Evolutionary conservation across 129 eudicot genomes (phyloP), one percentile per base, ranked within the genome.

Genomic region (Sambucus nigra): DNA sequence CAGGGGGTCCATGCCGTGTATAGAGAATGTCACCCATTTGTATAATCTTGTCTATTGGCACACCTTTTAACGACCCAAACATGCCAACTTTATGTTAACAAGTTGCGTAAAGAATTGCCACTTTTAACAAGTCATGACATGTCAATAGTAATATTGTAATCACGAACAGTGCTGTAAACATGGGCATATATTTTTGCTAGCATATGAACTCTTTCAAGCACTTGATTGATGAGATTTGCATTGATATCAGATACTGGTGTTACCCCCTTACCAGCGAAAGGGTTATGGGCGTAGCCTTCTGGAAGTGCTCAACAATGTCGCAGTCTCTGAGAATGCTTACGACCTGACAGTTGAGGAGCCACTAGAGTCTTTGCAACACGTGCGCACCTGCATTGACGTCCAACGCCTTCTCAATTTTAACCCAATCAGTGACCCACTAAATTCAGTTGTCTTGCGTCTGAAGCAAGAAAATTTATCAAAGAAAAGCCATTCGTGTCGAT

Each of bases 311-410:
- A 71, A 78, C 68, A 22, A 51, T 27, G 65, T 92, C 48, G 96
- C 86, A 21, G 66, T 80, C 26, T 44, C 89, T 0, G 84, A 77
- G 7, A 55, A 80, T 55, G 76, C 78, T 27, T 80, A 82, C 51
- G 99, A 86, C 47, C 65, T 92, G 22, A 72, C 99, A 21, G 61
- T 86, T 26, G 99, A 92, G 77, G 99, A 92, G 68, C 99, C 99
- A 24, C 75, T 76, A 24, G 99, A 86, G 7, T 72, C 94, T 26
- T 79, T 92, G 56, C 99, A 92, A 64, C 96, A 72, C 21, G 80
- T 86, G 29, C 71, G 99, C 32, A 72, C 88, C 50, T 74, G 72
- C 51, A 75, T 84, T 20, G 95, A 89, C 41, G 55, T 89, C 24
- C 83, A 79, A 2, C 94, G 95, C 39, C 71, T 92, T 66, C 91